Evolutionary conservation across 2,329 filamentous ascomycete species (phyloP).

Genomic region (Pseudogymnoascus sp.): DNA sequence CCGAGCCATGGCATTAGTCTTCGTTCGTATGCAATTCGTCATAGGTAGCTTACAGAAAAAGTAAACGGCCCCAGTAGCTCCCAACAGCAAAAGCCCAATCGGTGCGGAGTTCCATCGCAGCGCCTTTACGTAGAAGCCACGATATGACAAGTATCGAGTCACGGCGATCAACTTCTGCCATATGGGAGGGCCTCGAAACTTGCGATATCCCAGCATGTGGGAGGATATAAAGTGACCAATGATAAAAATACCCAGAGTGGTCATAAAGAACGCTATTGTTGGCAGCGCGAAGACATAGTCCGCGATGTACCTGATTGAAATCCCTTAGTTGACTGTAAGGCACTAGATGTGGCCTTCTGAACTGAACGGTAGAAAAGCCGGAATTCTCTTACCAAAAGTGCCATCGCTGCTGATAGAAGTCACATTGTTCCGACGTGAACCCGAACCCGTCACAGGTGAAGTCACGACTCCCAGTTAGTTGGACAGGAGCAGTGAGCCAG

Average conservation of each 20-base stretch:
- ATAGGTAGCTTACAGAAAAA: constrained; percentile 33
- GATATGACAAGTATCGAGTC: constrained; percentile 35
- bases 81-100: constrained; percentile 35
- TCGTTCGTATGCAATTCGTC: background rate
- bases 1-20: constrained; percentile 3
- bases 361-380: background rate
- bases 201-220: constrained; percentile 7
- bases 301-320: constrained; percentile 39
- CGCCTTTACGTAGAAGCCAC: constrained; percentile 27
- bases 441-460: constrained; percentile 14
- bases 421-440: constrained; percentile 36
- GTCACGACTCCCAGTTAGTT: constrained; percentile 32
- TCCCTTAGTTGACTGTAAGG: background rate
- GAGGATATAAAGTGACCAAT: constrained; percentile 26
- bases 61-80: constrained; percentile 34
- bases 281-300: constrained; percentile 45
- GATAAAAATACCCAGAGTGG: constrained; percentile 39
- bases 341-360: background rate
- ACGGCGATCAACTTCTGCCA: constrained; percentile 30
- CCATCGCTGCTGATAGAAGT: constrained; percentile 38
- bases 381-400: constrained; percentile 36
- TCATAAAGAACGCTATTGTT: constrained; percentile 45
- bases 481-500: constrained; percentile 35
- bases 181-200: constrained; percentile 10
- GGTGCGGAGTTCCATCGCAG: constrained; percentile 37